These are phyloP conservation scores for Populus euphratica DNA, from an alignment of 345 rosid species.

Conservation along the genomic window DNA sequence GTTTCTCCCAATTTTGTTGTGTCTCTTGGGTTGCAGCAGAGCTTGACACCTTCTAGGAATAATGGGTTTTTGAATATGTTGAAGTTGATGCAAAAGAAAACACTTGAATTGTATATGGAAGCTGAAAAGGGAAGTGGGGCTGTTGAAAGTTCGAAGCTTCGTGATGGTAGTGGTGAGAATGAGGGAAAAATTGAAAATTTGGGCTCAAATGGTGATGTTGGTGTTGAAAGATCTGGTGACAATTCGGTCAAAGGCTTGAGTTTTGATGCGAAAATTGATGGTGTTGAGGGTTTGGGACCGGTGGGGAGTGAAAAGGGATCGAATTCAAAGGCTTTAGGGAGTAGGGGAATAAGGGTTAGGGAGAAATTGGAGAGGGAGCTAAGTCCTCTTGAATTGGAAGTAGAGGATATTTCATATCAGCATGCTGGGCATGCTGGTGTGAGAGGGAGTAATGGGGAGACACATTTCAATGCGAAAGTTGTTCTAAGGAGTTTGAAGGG, in stretches of 20 bases:
- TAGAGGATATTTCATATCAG: slow-evolving; percentile 86
- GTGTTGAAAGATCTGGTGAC: neutral
- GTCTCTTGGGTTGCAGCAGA: slow-evolving; percentile 83
- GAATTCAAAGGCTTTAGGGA: slow-evolving; percentile 38
- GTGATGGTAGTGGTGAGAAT: neutral
- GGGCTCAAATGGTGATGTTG: slow-evolving; percentile 10
- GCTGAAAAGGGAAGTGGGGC: slow-evolving; percentile 35
- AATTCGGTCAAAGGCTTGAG: slow-evolving; percentile 20
- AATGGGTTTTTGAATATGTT: slow-evolving; percentile 93
- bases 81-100: slow-evolving; percentile 87
- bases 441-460: slow-evolving; percentile 72
- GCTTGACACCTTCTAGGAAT: slow-evolving; percentile 77
- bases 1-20: slow-evolving; percentile 72
- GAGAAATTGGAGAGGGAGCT: slow-evolving; percentile 70
- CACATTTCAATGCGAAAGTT: slow-evolving; percentile 79
- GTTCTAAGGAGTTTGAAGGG: slow-evolving; percentile 83
- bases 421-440: slow-evolving; percentile 95
- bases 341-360: slow-evolving; percentile 68
- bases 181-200: slow-evolving; percentile 2
- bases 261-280: slow-evolving; percentile 18
- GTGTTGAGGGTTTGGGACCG: slow-evolving; percentile 15
- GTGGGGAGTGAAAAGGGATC: slow-evolving; percentile 11
- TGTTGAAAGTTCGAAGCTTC: slow-evolving; percentile 5
- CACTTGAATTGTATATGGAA: slow-evolving; percentile 45
- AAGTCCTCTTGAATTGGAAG: slow-evolving; percentile 56